A percentile compares a stretch with the other conserved stretches of the same genome.
Evolutionary conservation across 192 early-diverging fungal species (phyloP).

Genomic region (Coemansia sp.): DNA sequence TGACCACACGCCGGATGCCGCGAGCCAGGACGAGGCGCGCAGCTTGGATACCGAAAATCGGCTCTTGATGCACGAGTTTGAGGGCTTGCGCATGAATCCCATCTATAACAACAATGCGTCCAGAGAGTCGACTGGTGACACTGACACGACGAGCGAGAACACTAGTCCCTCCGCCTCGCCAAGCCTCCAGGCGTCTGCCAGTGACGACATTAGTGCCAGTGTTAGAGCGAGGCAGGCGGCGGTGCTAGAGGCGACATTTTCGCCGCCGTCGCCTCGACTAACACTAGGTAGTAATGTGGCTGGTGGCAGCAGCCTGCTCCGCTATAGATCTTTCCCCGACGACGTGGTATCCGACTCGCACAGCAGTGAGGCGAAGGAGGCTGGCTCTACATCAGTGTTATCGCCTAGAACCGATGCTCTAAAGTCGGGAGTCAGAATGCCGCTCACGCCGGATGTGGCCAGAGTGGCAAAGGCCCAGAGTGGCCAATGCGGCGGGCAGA

Average conservation of each 20-base stretch:
- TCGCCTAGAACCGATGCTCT: background rate
- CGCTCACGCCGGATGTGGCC: conserved; percentile 9
- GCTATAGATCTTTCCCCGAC: conserved; percentile 27
- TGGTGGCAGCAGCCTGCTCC: conserved; percentile 33
- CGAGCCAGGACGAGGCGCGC: conserved; percentile 33
- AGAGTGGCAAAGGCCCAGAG: background rate
- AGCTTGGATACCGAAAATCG: conserved; percentile 37
- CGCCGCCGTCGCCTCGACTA: background rate
- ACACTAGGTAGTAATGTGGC: conserved; percentile 6
- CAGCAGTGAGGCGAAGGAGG: background rate
- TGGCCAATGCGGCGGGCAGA: background rate
- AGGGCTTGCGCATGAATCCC: conserved; percentile 41
- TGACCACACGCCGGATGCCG: conserved; percentile 14
- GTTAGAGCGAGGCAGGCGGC: background rate
- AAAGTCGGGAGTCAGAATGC: background rate
- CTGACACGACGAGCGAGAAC: conserved; percentile 6
- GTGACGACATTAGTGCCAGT: conserved; percentile 5
- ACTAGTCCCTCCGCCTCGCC: conserved; percentile 9
- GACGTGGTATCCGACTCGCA: conserved; percentile 4
- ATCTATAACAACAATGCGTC: conserved; percentile 27
- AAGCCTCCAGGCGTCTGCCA: conserved; percentile 8
- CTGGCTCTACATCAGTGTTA: background rate
- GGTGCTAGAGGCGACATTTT: background rate
- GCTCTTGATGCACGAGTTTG: conserved; percentile 31
- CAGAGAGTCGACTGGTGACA: conserved; percentile 25